Conservation (phyloP, 352 stramenopile species). For the Phytopythium kandeliae region DNA sequence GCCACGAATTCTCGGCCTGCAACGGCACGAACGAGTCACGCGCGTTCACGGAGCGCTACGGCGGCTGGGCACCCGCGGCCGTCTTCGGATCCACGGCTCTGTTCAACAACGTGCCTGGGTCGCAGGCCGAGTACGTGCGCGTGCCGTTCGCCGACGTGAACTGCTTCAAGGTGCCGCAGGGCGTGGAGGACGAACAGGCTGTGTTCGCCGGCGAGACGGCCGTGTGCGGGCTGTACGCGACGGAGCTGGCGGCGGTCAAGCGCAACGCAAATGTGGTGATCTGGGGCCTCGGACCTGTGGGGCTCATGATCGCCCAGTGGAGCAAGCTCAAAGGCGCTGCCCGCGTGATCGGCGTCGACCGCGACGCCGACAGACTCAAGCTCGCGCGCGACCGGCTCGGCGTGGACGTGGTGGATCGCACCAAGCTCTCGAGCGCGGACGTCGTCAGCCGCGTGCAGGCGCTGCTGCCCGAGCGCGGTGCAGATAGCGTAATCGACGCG, state of each 20-base stretch:
- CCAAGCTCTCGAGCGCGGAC: constrained; percentile 33
- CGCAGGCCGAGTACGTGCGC: constrained; percentile 69
- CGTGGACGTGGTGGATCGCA: constrained; percentile 58
- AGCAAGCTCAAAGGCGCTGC: constrained; percentile 60
- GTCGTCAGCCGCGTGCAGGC: constrained; percentile 41
- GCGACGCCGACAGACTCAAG: constrained; percentile 40
- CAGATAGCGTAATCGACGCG: constrained; percentile 53
- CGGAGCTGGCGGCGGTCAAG: constrained; percentile 46
- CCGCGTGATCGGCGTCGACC: constrained; percentile 51
- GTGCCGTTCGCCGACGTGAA: constrained; percentile 72
- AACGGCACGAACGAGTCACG: constrained; percentile 68
- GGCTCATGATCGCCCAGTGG: constrained; percentile 50
- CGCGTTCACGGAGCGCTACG: constrained; percentile 60
- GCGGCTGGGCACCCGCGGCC: constrained; percentile 52
- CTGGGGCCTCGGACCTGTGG: constrained; percentile 63
- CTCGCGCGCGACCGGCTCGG: constrained; percentile 53
- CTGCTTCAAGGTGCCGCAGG: constrained; percentile 53
- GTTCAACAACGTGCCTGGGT: constrained; percentile 53
- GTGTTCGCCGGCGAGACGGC: constrained; percentile 61
- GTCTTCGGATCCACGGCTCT: constrained; percentile 52
- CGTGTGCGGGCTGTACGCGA: constrained; percentile 48
- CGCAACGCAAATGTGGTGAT: constrained; percentile 47
- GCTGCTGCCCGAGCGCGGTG: constrained; percentile 42
- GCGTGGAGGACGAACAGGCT: constrained; percentile 54
- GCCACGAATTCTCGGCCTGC: constrained; percentile 56